A percentile compares a stretch with the other conserved stretches of the same genome.
Conservation (phyloP, 768 basidiomycete species). For the Tremella fuciformis region DNA sequence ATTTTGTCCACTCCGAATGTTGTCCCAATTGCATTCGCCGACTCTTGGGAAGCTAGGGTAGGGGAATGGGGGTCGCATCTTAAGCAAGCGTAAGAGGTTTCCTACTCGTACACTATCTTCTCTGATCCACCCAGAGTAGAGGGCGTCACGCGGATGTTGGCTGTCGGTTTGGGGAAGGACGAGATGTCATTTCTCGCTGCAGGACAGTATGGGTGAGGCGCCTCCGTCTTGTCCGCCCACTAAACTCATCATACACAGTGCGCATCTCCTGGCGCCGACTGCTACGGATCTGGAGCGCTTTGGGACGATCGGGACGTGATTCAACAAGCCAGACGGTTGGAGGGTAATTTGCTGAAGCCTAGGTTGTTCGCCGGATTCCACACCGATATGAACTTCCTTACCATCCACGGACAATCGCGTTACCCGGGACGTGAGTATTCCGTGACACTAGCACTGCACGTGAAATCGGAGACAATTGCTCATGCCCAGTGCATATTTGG, state of each 20-base stretch:
- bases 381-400: slow-evolving; percentile 84
- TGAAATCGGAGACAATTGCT: slow-evolving; percentile 1
- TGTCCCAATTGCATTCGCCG: slow-evolving; percentile 64
- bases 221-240: background rate
- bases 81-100: slow-evolving; percentile 70
- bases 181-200: slow-evolving; percentile 70
- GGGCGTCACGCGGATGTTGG: slow-evolving; percentile 81
- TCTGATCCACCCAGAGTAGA: slow-evolving; percentile 62
- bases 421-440: slow-evolving; percentile 57
- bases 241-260: slow-evolving; percentile 53
- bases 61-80: slow-evolving; percentile 82
- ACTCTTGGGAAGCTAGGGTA: slow-evolving; percentile 70
- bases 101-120: slow-evolving; percentile 7
- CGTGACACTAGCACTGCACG: slow-evolving; percentile 52
- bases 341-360: background rate
- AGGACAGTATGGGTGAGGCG: slow-evolving; percentile 74
- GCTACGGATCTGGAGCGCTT: slow-evolving; percentile 84
- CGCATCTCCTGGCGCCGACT: slow-evolving; percentile 88
- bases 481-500: slow-evolving; percentile 73
- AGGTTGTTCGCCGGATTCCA: slow-evolving; percentile 94
- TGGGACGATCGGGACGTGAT: slow-evolving; percentile 53
- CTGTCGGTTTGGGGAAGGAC: slow-evolving; percentile 74
- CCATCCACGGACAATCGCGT: slow-evolving; percentile 50
- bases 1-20: slow-evolving; percentile 77
- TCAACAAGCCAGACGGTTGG: background rate